A percentile compares a stretch with the other conserved stretches of the same genome.
These are phyloP conservation scores for Luzula sylvatica DNA, from an alignment of 176 grass and related monocot genomes.

Conservation along the genomic window DNA sequence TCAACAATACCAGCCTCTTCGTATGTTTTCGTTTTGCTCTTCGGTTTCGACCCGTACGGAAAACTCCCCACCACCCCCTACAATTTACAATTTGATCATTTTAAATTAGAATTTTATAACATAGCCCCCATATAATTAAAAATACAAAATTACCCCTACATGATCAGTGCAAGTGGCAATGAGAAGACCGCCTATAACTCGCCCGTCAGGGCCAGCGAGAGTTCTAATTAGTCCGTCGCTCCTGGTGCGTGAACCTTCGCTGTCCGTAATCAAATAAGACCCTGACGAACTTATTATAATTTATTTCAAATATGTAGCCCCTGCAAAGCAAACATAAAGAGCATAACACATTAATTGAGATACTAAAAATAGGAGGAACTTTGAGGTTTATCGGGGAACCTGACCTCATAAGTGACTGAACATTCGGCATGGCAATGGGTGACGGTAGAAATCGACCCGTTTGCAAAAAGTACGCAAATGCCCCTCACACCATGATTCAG, in stretches of 20 bases:
- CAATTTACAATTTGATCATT: background rate
- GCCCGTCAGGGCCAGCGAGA: slow-evolving; percentile 54
- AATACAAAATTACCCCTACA: too few species aligned
- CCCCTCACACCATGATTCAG: slow-evolving; percentile 45
- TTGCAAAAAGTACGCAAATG: slow-evolving; percentile 70
- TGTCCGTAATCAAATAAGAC: slow-evolving; percentile 46
- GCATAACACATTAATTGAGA: too few species aligned
- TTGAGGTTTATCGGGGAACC: too few species aligned
- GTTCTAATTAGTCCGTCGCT: slow-evolving; percentile 40
- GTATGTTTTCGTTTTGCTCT: too few species aligned
- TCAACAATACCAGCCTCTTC: slow-evolving; percentile 15
- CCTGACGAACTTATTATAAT: slow-evolving; percentile 44
- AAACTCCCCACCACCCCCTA: slow-evolving; percentile 71
- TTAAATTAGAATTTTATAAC: too few species aligned
- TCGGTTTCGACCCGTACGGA: slow-evolving; percentile 36
- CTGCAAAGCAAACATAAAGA: slow-evolving; percentile 28
- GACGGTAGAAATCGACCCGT: slow-evolving; percentile 53
- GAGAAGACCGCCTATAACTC: slow-evolving; percentile 45
- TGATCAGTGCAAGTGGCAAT: slow-evolving; percentile 52
- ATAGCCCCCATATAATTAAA: too few species aligned
- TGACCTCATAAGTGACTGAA: slow-evolving; percentile 19
- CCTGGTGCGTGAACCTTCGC: slow-evolving; percentile 28
- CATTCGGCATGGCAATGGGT: slow-evolving; percentile 38
- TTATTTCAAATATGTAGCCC: slow-evolving; percentile 70
- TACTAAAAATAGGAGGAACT: too few species aligned